Evolutionary conservation across 1,139 yeast species (phyloP), one percentile per base, ranked within the genome.

Genomic region (Suhomyces yuchorum): DNA sequence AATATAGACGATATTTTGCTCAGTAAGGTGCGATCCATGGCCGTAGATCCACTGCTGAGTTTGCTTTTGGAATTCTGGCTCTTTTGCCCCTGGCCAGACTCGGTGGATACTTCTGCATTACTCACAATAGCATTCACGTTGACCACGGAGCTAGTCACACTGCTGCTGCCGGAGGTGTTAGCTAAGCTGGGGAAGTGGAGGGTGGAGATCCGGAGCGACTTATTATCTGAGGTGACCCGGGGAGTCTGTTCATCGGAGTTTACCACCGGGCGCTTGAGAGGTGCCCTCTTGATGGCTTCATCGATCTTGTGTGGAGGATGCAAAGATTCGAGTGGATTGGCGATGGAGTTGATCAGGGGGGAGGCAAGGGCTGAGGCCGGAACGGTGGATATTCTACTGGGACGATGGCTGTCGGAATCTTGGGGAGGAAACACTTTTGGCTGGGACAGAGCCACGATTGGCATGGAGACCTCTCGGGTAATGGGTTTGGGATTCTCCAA

Each of bases 1-100:
- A 76, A 76, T 2, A 75, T 70, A 7, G 78, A 67, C 1, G 77
- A 64, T 11, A 72, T 72, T 22, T 59, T 52, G 48, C 57, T 60
- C 50, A 56, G 65, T 8, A 63, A 53, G 15, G 65, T 42, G 6
- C 44, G 40, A 20, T 46, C 55, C 20, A 43, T 37, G 2, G 42
- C 14, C 4, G 46, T 37, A 9, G 50, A 17, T 4, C 39, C 43
- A 4, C 37, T 11, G 18, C 39, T 11, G 17, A 22, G 17, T 35
- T 42, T 36, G 26, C 26, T 9, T 12, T 40, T 40, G 20, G 39
- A 22, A 8, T 26, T n/a, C 5, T 11, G 37, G 9, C 7, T 15
- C 7, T 32, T 39, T 20, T 33, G 46, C 26, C 20, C 34, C 6
- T 24, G 44, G 35, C 26, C 34, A 5, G 45, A 14, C 7, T 43